Base-by-base conservation (phyloP, 1,284 basidiomycete species). In the Sanghuangporus sanghuang region DNA sequence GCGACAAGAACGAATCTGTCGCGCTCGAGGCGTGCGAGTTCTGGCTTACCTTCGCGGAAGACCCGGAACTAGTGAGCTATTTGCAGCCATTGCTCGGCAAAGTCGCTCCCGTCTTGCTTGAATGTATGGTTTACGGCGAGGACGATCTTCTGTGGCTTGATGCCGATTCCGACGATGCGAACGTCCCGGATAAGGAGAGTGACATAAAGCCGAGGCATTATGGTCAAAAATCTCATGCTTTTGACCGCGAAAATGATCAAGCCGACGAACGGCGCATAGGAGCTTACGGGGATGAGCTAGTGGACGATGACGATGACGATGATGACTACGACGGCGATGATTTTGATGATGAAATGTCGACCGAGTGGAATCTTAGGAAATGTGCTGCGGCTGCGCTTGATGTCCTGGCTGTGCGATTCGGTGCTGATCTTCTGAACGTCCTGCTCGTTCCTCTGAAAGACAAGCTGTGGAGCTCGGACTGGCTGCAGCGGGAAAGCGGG, bases 31-130 rank as follows among this genome's bases (percentile, higher is more conserved):
- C 97, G 12, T 98, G 95, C 83, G 97, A 99, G 81, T 99, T 99
- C 77, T 99, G 97, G 97, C 84, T 99, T 67, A 98, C 96, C 1
- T 99, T 99, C 72, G 95, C 97, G 16, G 97, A 99, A 75, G 95
- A 98, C 72, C 86, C 88, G 14, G 89, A 93, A 57, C 82, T 99
- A 32, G 86, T 88, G 16, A 85, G 87, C 14, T 93, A 92, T 74
- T 81, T 99, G 36, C 87, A 88, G 62, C 95, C 95, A 0, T 86
- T 96, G 67, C 82, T 99, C 8, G 84, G 81, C 48, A 92, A 92
- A 69, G 91, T 99, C 53, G 95, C 93, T 0, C 97, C 97, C 0
- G 91, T 98, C 14, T 80, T 99, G 36, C 82, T 99, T 66, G 91
- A 97, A 73, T 96, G 95, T 70, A 99, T 99, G 96, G 79, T 96